A percentile compares a stretch with the other conserved stretches of the same genome.
phyloP scores from a whole-genome alignment of 441 rosid genomes.

The Eutrema salsugineum region DNA sequence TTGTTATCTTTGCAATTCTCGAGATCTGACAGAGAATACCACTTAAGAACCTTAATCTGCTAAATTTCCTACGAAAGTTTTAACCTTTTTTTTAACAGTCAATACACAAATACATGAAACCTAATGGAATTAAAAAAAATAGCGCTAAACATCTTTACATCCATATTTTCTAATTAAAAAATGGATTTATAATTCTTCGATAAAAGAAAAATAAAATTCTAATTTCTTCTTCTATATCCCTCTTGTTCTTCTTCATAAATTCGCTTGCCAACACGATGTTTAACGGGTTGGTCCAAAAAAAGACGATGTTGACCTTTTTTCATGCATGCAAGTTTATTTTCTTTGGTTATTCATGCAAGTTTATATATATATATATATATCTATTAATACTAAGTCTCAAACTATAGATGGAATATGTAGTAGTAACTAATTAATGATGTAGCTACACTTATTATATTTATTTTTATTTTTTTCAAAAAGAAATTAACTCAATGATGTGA shows the following conservation, averaged over 20 bases:
- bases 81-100: not conserved
- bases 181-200: not conserved
- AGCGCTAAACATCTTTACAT: not conserved
- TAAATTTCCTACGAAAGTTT: not conserved
- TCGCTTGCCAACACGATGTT: not conserved
- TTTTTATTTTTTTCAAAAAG: too few species aligned
- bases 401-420: not conserved
- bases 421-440: not conserved
- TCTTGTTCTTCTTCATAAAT: not conserved
- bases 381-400: too few species aligned
- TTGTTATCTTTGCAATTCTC: slow-evolving; percentile 7
- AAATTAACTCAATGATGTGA: not conserved
- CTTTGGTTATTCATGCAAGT: not conserved
- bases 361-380: not conserved
- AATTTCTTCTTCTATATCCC: not conserved
- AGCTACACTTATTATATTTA: too few species aligned
- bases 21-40: slow-evolving; percentile 16
- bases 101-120: not conserved
- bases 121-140: not conserved
- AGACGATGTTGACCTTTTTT: not conserved
- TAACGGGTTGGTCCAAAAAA: too few species aligned
- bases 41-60: slow-evolving; percentile 1
- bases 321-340: not conserved
- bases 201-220: not conserved
- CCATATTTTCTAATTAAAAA: not conserved